phyloP scores from a whole-genome alignment of 148 eudicot genomes.

The Dianthus caryophyllus region DNA sequence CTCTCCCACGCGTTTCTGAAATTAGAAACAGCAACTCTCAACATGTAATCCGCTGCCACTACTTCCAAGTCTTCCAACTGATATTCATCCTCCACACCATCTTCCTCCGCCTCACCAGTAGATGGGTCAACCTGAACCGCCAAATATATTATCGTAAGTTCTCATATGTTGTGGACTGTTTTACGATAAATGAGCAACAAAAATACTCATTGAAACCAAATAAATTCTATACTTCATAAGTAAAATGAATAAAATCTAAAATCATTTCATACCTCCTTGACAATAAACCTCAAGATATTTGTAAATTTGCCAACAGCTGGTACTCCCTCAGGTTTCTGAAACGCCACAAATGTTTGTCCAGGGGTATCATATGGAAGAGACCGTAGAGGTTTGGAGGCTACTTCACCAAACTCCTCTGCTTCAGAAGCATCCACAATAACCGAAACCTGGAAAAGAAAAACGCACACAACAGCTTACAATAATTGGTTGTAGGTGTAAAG shows the following conservation, averaged over 20 bases:
- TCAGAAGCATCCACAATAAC: constrained; percentile 94
- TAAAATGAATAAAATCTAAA: too few species aligned
- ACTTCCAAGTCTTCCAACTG: constrained; percentile 92
- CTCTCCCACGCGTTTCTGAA: constrained; percentile 98
- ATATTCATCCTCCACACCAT: constrained; percentile 94
- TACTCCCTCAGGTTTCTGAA: constrained; percentile 84
- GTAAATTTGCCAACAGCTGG: constrained; percentile 81
- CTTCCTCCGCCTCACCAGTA: constrained; percentile 94
- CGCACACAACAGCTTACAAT: constrained; percentile 9
- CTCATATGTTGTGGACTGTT: not conserved
- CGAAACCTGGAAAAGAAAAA: constrained; percentile 51
- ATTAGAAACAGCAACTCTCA: constrained; percentile 82
- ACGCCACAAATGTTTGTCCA: constrained; percentile 88
- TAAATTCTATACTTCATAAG: not conserved
- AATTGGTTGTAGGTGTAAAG: constrained; percentile 4
- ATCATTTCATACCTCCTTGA: constrained; percentile 65
- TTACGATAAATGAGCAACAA: not conserved
- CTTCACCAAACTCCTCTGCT: constrained; percentile 90
- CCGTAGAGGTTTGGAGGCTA: constrained; percentile 56
- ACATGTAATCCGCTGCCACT: constrained; percentile 87
- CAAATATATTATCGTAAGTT: constrained; percentile 1
- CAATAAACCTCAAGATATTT: constrained; percentile 63
- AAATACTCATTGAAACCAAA: not conserved
- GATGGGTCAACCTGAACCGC: constrained; percentile 80
- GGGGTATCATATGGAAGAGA: constrained; percentile 95